These are phyloP conservation scores for Rhodotorula mucilaginosa DNA, from an alignment of 1,284 basidiomycete genomes.

Conservation along the genomic window DNA sequence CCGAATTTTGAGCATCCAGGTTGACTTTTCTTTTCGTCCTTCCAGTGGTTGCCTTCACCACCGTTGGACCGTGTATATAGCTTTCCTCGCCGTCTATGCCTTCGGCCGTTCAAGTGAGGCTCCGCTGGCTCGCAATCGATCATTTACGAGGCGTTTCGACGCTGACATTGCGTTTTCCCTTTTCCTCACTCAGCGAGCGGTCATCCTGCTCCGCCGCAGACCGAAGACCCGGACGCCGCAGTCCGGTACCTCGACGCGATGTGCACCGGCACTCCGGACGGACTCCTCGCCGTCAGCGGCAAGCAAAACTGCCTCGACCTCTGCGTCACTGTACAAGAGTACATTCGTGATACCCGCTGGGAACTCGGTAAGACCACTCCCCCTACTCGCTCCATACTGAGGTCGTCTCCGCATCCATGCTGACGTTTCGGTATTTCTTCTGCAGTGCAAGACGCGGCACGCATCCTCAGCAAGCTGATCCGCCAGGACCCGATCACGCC, in stretches of 20 bases:
- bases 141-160: not conserved
- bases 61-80: slow-evolving; percentile 39
- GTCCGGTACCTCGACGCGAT: slow-evolving; percentile 39
- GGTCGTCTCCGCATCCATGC: not conserved
- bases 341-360: slow-evolving; percentile 38
- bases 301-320: slow-evolving; percentile 39
- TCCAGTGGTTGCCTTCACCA: slow-evolving; percentile 38
- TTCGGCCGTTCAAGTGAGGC: slow-evolving; percentile 34
- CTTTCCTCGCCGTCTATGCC: slow-evolving; percentile 36
- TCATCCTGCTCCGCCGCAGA: slow-evolving; percentile 14
- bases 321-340: slow-evolving; percentile 32
- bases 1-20: not conserved
- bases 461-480: slow-evolving; percentile 25
- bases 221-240: slow-evolving; percentile 24
- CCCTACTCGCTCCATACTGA: not conserved
- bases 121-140: not conserved
- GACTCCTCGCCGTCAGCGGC: slow-evolving; percentile 28
- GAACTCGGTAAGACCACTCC: slow-evolving; percentile 26
- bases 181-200: slow-evolving; percentile 21
- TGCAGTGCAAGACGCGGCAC: slow-evolving; percentile 31
- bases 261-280: slow-evolving; percentile 39
- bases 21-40: not conserved
- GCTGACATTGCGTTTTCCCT: not conserved
- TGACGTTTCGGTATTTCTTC: not conserved
- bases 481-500: slow-evolving; percentile 12